Conservation (phyloP, 2,329 filamentous ascomycete genomes). For the Xylaria sp. region DNA sequence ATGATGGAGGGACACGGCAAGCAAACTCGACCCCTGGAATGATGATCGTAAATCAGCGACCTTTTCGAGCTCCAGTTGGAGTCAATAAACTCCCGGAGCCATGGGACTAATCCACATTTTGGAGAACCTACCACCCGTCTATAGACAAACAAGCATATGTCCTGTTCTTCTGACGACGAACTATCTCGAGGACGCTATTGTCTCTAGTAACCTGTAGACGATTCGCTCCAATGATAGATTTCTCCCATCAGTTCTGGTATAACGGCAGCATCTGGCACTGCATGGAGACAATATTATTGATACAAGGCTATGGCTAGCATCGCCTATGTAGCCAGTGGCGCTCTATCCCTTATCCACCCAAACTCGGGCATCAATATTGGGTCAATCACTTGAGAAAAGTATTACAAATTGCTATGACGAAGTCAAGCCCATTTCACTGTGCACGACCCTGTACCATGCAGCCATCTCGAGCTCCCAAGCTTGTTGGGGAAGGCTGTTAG, state of each 20-base stretch:
- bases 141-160: neutral
- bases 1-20: neutral
- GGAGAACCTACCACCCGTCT: neutral
- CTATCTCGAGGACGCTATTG: neutral
- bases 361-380: neutral
- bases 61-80: neutral
- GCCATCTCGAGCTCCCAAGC: neutral
- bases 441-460: neutral
- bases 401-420: constrained; percentile 1
- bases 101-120: neutral
- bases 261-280: neutral
- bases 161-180: neutral
- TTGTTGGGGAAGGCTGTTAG: constrained; percentile 15
- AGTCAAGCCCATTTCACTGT: neutral
- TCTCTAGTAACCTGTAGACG: neutral
- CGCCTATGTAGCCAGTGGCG: neutral
- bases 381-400: neutral
- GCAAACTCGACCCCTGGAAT: constrained; percentile 6
- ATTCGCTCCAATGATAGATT: no score
- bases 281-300: neutral
- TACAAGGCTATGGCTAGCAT: constrained; percentile 5
- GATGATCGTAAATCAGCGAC: neutral
- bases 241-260: neutral
- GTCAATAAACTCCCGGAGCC: neutral
- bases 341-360: neutral